Conservation (phyloP, 2,329 filamentous ascomycete genomes). For the Fusarium marasasianum region DNA sequence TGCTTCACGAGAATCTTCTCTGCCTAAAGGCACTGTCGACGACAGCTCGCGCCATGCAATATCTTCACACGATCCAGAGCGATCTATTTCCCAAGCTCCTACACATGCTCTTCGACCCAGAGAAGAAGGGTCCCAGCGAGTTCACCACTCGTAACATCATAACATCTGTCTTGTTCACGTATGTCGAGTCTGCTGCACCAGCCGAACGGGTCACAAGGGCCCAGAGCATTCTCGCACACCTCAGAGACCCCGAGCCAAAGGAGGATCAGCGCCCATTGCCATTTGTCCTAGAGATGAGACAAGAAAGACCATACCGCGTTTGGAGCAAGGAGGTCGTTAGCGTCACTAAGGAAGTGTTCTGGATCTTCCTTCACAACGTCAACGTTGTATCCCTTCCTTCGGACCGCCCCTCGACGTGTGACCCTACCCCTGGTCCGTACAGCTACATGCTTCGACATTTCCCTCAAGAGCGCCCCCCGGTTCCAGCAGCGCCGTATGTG, state of each 20-base stretch:
- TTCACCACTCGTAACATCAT: constrained; percentile 94
- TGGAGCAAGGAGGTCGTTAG: constrained; percentile 94
- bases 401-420: constrained; percentile 47
- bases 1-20: constrained; percentile 90
- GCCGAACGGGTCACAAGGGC: constrained; percentile 75
- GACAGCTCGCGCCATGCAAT: constrained; percentile 83
- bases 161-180: constrained; percentile 87
- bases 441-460: constrained; percentile 78
- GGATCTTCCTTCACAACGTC: constrained; percentile 96
- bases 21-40: constrained; percentile 96
- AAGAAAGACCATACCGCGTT: constrained; percentile 85
- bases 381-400: constrained; percentile 80
- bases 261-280: constrained; percentile 80
- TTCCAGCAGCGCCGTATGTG: constrained; percentile 94
- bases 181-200: constrained; percentile 74
- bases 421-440: constrained; percentile 52
- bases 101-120: constrained; percentile 93
- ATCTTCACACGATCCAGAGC: constrained; percentile 80
- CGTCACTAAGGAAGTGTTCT: constrained; percentile 98
- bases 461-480: constrained; percentile 85
- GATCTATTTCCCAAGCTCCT: constrained; percentile 87
- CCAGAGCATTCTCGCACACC: constrained; percentile 77
- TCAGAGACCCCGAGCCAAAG: constrained; percentile 80
- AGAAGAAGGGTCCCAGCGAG: constrained; percentile 96
- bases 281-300: constrained; percentile 91